phyloP scores from a whole-genome alignment of 2,329 filamentous ascomycete species.

The Exophiala sp. region DNA sequence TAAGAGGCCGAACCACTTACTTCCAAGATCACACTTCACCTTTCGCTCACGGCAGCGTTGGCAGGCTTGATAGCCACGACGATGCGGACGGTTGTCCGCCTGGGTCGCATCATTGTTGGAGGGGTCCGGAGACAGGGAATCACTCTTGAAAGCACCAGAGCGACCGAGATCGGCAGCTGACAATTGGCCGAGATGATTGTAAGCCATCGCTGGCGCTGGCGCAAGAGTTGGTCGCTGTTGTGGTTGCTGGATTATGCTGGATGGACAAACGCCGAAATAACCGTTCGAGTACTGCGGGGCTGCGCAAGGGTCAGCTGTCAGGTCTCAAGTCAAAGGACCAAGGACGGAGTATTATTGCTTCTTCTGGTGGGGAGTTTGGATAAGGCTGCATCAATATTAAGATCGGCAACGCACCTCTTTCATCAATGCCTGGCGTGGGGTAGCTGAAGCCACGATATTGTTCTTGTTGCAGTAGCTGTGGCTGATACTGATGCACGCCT shows the following conservation, averaged over 20 bases:
- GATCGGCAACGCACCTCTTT: too few relatives aligned
- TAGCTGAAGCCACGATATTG: too few relatives aligned
- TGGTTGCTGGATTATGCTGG: neutral
- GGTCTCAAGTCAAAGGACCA: too few relatives aligned
- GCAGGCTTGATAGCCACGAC: conserved; percentile 49
- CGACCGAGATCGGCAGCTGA: conserved; percentile 3
- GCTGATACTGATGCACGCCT: too few relatives aligned
- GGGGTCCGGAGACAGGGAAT: conserved; percentile 31
- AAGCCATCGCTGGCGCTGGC: conserved; percentile 16
- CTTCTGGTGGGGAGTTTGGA: too few relatives aligned
- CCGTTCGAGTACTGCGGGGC: conserved; percentile 2
- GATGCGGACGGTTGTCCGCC: conserved; percentile 31
- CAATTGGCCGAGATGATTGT: conserved; percentile 13
- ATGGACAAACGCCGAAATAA: conserved; percentile 11
- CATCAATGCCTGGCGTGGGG: too few relatives aligned
- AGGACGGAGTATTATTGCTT: too few relatives aligned
- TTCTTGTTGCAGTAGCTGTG: too few relatives aligned
- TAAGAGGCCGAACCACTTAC: conserved; percentile 32
- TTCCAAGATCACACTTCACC: conserved; percentile 48
- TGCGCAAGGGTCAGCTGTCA: too few relatives aligned
- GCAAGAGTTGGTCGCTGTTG: conserved; percentile 1
- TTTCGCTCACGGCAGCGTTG: conserved; percentile 49
- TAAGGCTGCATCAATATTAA: too few relatives aligned
- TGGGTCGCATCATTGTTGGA: conserved; percentile 6
- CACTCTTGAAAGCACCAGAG: conserved; percentile 9